Percentiles rank a stretch among this genome's conserved stretches.
Conservation (phyloP, 805 yeast genomes). For the Wickerhamomyces silvicola region DNA sequence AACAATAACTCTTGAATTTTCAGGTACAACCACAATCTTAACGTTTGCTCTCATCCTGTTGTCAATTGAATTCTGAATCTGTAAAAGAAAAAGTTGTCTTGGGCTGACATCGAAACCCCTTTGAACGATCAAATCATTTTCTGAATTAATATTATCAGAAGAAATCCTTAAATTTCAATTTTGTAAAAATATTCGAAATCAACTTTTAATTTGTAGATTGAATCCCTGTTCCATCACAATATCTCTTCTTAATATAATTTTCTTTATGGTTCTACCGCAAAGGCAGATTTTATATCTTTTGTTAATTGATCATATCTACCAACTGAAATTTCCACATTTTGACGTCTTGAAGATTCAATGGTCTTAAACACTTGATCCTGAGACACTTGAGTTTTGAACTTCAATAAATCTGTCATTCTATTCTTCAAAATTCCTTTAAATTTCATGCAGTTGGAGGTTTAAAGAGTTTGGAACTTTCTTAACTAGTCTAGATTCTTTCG, state of each 20-base stretch:
- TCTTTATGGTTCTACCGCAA: too few relatives aligned
- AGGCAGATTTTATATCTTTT: too few relatives aligned
- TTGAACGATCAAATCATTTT: conserved; percentile 12
- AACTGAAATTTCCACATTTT: too few relatives aligned
- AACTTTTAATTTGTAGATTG: conserved; percentile 2
- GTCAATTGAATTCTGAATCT: conserved; percentile 14
- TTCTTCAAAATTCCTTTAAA: too few relatives aligned
- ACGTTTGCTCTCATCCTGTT: conserved; percentile 22
- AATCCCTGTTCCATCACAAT: neutral
- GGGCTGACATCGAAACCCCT: conserved; percentile 15
- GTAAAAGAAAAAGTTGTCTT: conserved; percentile 16
- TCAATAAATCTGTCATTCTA: too few relatives aligned
- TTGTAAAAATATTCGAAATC: conserved; percentile 1
- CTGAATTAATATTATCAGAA: conserved; percentile 9
- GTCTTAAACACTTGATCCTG: too few relatives aligned
- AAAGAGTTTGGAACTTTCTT: conserved; percentile 1
- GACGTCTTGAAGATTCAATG: too few relatives aligned
- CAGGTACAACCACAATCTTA: conserved; percentile 15
- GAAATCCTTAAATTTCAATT: conserved; percentile 15
- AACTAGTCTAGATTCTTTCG: conserved; percentile 14
- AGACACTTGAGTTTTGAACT: too few relatives aligned
- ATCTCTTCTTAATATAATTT: too few relatives aligned
- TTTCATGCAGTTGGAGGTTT: conserved; percentile 3
- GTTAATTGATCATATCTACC: too few relatives aligned
- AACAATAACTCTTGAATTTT: conserved; percentile 15